Conservation (phyloP, 2,329 filamentous ascomycete genomes). For the Alternaria postmessia region DNA sequence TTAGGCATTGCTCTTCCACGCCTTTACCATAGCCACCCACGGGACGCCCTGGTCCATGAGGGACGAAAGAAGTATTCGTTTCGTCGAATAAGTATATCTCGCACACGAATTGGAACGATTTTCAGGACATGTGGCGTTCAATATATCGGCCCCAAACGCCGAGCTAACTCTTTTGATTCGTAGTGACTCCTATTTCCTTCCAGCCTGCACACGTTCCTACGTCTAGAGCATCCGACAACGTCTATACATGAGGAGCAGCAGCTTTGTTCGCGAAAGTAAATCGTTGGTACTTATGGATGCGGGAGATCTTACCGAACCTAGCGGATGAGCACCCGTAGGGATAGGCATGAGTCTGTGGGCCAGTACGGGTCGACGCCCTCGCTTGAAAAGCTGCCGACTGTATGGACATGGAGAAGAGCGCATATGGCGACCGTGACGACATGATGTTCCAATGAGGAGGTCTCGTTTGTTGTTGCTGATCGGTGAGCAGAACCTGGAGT, state of each 20-base stretch:
- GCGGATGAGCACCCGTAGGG: background rate
- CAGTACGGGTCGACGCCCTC: background rate
- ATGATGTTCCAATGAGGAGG: constrained; percentile 3
- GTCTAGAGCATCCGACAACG: background rate
- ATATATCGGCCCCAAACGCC: background rate
- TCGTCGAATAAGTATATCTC: background rate
- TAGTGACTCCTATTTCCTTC: background rate
- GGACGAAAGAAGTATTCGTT: background rate
- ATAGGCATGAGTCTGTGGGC: background rate
- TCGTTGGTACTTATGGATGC: background rate
- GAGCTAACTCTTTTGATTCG: background rate
- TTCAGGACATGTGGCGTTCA: background rate
- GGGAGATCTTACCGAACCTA: background rate
- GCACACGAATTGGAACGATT: background rate
- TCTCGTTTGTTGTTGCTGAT: constrained; percentile 14
- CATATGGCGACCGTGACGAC: constrained; percentile 8
- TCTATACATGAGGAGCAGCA: background rate
- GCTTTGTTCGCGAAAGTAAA: background rate
- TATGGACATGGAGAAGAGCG: constrained; percentile 4
- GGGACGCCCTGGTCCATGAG: background rate
- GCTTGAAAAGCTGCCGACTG: background rate
- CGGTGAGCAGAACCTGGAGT: constrained; percentile 19
- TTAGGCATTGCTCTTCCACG: background rate
- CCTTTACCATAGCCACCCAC: background rate
- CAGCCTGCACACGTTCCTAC: background rate